phyloP scores from a whole-genome alignment of 2,329 filamentous ascomycete species.

The Cadophora luteo-olivacea region DNA sequence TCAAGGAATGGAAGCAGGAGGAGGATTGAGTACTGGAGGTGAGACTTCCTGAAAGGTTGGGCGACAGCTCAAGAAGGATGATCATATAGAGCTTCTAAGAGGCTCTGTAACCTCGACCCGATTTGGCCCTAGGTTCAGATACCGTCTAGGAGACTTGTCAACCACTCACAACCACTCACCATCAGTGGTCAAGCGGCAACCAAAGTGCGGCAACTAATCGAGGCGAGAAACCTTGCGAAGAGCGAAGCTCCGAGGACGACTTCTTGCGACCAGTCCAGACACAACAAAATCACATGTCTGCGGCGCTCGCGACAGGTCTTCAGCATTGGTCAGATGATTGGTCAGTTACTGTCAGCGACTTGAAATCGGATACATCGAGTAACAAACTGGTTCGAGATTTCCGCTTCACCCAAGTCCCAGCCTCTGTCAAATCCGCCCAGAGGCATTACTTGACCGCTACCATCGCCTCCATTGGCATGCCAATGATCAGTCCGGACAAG shows the following conservation, averaged over 20 bases:
- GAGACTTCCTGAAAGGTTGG: background rate
- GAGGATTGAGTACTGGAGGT: background rate
- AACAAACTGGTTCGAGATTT: too few relatives aligned
- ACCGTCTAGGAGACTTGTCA: background rate
- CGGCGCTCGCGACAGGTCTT: too few relatives aligned
- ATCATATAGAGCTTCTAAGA: background rate
- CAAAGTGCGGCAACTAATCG: background rate
- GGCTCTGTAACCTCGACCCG: background rate
- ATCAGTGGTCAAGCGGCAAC: background rate
- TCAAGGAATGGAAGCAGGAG: conserved; percentile 27
- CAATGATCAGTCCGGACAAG: too few relatives aligned
- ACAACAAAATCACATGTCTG: background rate
- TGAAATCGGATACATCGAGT: too few relatives aligned
- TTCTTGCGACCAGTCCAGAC: background rate
- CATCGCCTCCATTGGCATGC: too few relatives aligned
- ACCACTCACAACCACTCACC: background rate
- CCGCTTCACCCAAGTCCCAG: too few relatives aligned
- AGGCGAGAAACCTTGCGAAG: background rate
- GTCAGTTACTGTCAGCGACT: too few relatives aligned
- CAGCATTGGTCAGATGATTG: too few relatives aligned
- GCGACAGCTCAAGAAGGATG: background rate
- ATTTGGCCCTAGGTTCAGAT: background rate
- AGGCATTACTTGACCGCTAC: too few relatives aligned
- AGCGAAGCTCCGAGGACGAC: background rate
- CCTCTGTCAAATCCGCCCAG: too few relatives aligned